Evolutionary conservation across 768 basidiomycete genomes (phyloP), one percentile per base, ranked within the genome.

Genomic region (Hericium erinaceus): DNA sequence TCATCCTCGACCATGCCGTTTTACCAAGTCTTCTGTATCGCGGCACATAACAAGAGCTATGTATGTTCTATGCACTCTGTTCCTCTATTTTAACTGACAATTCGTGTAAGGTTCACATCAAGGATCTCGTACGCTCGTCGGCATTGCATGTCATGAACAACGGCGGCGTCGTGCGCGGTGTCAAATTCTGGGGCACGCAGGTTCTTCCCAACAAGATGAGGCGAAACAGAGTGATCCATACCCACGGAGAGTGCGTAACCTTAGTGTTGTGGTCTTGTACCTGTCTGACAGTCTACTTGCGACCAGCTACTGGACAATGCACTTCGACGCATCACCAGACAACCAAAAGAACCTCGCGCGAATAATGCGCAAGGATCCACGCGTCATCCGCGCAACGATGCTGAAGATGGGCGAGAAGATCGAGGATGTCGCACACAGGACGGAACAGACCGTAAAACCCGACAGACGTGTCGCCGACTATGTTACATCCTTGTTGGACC

Each of bases 1-100:
- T 28, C 28, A 54, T 26, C 62, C 63, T 46, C 68, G 66, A 66
- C 64, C 22, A 95, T 95, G 92, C 91, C 91, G 5, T 80, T 93
- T 67, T 95, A 95, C 73, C 84, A 92, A 66, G 82, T 95, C 77
- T 65, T 92, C 52, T 92, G 91, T 67, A 89, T 94, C 58, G 77
- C 91, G 0, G 79, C 81, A 4, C 91, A 93, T 68, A 83, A 83
- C 61, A 70, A 73, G 15, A 78, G 86, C 80, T 92, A 86, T 67
- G 90, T 90, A 59, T 55, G 84, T 74, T 10, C 16, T 52, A 38
- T 16, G 9, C 18, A 40, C 3, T 28, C 16, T 54, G 46, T 39
- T 33, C 33, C 16, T 18, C 0, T n/a, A 22, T 39, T 18, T 58
- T 52, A 49, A 49, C 18, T 48, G 38, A 44, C 22, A 24, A 11